Evolutionary conservation across 202 grass and related monocot species (phyloP), one percentile per base, ranked within the genome.

Genomic region (Miscanthus sacchariflorus): DNA sequence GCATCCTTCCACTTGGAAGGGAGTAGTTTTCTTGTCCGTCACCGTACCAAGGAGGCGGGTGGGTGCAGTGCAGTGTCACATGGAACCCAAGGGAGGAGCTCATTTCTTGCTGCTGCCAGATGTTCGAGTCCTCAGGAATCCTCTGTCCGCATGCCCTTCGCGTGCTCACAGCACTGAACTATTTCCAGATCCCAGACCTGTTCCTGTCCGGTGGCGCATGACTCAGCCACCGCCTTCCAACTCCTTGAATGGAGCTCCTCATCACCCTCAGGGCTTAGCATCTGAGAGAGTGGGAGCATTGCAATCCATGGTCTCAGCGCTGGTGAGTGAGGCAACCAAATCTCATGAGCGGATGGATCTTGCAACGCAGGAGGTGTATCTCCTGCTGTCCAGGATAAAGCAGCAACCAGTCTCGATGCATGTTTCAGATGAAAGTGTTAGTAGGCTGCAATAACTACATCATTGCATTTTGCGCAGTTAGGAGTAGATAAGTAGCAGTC

Each of bases 81-180:
- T 95, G 88, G 88, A 88, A 83, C 56, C 88, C 82, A 87, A 80
- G 36, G 4, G 91, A 93, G 70, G 95, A 95, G 75, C 52, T 84
- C 39, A 82, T 95, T 79, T 95, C 93, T 85, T 98, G 93, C 79
- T 92, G 91, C 81, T 95, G 91, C 77, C 71, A 85, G 42, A 83
- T 95, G 81, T 98, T 95, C n/a, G 89, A 98, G 65, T 98, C 73
- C 39, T 85, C 70, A 27, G 89, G 93, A 77, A 92, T 95, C 48
- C 87, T 92, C 45, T 95, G 93, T 13, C 77, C 86, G 83, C 95
- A 98, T 61, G 45, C 88, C 70, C 81, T 93, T n/a, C 46, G 70
- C 33, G 86, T 95, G 42, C 80, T 95, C 46, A 90, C 89, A 23
- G 74, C 85, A 13, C 63, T 79, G 2, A 95, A 93, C 68, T 93